These are phyloP conservation scores for Dryas integrifolia DNA, from an alignment of 331 rosid species.

Conservation along the genomic window DNA sequence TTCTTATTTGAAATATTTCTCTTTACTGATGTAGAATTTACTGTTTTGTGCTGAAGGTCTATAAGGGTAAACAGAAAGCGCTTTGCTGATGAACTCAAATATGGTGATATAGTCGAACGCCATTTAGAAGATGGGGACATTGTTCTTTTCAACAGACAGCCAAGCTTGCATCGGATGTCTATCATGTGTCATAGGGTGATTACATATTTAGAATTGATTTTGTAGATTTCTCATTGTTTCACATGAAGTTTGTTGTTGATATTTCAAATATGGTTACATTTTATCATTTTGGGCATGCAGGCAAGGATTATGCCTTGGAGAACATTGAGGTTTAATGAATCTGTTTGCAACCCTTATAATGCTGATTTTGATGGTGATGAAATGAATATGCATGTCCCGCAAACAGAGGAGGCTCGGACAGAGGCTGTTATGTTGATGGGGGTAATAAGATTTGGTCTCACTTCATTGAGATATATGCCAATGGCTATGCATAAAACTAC, in stretches of 20 bases:
- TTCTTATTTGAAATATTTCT: conserved; percentile 10
- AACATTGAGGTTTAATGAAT: conserved; percentile 93
- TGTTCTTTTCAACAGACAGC: conserved; percentile 92
- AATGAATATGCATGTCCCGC: conserved; percentile 97
- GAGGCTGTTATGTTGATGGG: conserved; percentile 96
- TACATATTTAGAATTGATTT: conserved; percentile 15
- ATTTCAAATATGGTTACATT: not conserved
- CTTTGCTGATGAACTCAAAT: conserved; percentile 67
- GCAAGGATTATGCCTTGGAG: conserved; percentile 98
- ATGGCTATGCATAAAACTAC: not conserved
- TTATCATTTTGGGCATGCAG: conserved; percentile 50
- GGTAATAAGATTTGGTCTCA: conserved; percentile 40
- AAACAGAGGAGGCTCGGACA: conserved; percentile 97
- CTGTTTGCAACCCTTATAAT: conserved; percentile 95
- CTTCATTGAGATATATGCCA: conserved; percentile 20
- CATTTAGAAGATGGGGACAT: conserved; percentile 94
- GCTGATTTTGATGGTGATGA: conserved; percentile 99
- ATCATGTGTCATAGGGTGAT: conserved; percentile 95
- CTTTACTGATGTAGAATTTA: conserved; percentile 21
- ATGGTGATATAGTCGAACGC: conserved; percentile 85
- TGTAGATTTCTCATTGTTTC: not conserved
- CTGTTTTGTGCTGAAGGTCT: conserved; percentile 46
- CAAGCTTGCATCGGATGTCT: conserved; percentile 98
- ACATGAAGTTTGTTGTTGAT: conserved; percentile 4
- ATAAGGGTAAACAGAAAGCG: conserved; percentile 46